These are phyloP conservation scores for Trypanosoma theileri DNA, from an alignment of 208 protist species.

Conservation along the genomic window DNA sequence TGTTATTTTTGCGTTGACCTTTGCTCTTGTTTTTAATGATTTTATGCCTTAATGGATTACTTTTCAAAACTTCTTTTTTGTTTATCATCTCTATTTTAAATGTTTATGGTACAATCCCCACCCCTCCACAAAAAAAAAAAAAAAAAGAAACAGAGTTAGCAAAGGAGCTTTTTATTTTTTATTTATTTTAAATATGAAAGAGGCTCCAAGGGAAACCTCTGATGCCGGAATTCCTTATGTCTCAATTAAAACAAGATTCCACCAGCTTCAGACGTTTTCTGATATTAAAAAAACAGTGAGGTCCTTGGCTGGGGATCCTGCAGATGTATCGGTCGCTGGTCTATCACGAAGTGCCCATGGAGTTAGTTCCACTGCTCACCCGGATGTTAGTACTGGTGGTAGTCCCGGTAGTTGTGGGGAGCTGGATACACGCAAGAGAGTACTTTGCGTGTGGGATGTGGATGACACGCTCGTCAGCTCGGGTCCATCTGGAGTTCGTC, in stretches of 20 bases:
- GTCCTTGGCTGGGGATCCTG: background rate
- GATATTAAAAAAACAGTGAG: constrained; percentile 15
- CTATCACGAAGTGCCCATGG: background rate
- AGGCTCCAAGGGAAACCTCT: background rate
- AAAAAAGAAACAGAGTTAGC: too few species aligned
- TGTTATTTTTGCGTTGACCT: background rate
- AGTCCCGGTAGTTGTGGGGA: background rate
- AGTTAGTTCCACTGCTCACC: background rate
- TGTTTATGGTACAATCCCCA: too few species aligned
- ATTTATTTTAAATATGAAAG: constrained; percentile 11
- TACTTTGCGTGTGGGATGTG: constrained; percentile 85
- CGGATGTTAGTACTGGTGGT: background rate
- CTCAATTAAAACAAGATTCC: constrained; percentile 12
- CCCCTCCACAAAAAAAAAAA: too few species aligned
- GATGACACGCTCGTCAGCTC: constrained; percentile 82
- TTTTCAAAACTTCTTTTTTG: background rate
- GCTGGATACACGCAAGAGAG: background rate
- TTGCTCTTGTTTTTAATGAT: constrained; percentile 20
- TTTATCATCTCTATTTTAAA: constrained; percentile 1
- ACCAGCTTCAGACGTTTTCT: background rate
- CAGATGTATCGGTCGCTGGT: background rate
- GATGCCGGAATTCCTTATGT: background rate
- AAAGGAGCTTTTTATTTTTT: constrained; percentile 1
- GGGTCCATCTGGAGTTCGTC: constrained; percentile 53
- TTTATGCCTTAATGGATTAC: background rate